These are phyloP conservation scores for Fusarium sp. DNA, from an alignment of 2,329 filamentous ascomycete genomes.

Conservation along the genomic window DNA sequence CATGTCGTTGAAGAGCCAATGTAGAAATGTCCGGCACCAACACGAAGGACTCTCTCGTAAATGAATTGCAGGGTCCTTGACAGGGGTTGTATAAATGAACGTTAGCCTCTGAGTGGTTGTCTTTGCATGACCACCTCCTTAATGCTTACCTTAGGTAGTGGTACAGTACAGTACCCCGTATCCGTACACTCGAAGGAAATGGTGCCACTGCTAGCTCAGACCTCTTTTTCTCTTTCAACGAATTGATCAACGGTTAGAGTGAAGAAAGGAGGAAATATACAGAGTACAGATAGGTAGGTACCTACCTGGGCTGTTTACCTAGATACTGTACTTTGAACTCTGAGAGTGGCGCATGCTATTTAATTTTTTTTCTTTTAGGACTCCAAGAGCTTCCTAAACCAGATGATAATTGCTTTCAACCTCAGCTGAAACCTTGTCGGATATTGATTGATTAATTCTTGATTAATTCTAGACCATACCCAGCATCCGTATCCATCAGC, in stretches of 20 bases:
- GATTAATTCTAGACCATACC: no score
- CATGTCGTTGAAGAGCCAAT: slow-evolving; percentile 13
- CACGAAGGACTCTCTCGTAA: slow-evolving; percentile 34
- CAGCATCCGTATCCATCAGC: not conserved
- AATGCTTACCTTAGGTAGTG: not conserved
- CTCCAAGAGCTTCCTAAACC: not conserved
- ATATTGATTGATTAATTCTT: slow-evolving; percentile 19
- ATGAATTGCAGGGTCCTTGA: slow-evolving; percentile 29
- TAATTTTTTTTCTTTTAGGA: not conserved
- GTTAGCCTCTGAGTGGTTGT: slow-evolving; percentile 26
- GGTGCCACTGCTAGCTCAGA: slow-evolving; percentile 19
- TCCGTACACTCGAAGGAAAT: not conserved
- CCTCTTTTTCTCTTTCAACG: slow-evolving; percentile 9
- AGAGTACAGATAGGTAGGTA: not conserved
- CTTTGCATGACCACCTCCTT: slow-evolving; percentile 28
- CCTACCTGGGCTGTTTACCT: not conserved
- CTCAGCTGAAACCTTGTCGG: not conserved
- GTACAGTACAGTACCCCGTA: no score
- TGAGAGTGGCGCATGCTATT: not conserved
- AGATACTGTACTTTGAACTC: not conserved
- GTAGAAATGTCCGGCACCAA: slow-evolving; percentile 17
- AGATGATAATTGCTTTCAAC: not conserved
- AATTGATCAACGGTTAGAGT: not conserved
- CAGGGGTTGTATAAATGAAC: slow-evolving; percentile 24
- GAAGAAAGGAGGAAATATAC: not conserved